Conservation (phyloP, 192 early-diverging fungal genomes). For the Gryganskiella cystojenkinii region DNA sequence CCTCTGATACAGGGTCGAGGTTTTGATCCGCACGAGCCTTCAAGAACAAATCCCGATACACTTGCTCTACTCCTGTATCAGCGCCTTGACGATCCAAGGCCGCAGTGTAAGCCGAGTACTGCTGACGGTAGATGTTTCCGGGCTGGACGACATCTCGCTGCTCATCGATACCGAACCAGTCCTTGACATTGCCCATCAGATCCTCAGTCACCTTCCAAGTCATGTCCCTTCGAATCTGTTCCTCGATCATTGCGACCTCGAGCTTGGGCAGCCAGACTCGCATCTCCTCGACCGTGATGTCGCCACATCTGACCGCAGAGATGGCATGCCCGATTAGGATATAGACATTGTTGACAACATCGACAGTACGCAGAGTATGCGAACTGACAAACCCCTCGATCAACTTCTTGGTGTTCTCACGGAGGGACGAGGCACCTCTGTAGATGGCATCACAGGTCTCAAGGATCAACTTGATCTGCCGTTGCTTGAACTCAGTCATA, state of each 20-base stretch:
- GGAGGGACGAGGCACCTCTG: slow-evolving; percentile 28
- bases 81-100: background rate
- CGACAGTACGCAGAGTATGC: slow-evolving; percentile 50
- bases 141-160: slow-evolving; percentile 27
- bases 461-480: slow-evolving; percentile 52
- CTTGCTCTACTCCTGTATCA: background rate
- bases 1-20: too few species aligned
- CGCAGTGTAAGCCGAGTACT: slow-evolving; percentile 35
- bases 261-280: slow-evolving; percentile 17
- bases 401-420: slow-evolving; percentile 46
- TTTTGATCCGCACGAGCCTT: slow-evolving; percentile 6
- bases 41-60: slow-evolving; percentile 16
- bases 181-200: slow-evolving; percentile 29
- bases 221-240: slow-evolving; percentile 53
- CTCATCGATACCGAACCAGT: slow-evolving; percentile 33
- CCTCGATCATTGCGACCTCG: slow-evolving; percentile 43
- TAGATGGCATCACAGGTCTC: slow-evolving; percentile 60
- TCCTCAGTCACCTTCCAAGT: slow-evolving; percentile 20
- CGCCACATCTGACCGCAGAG: slow-evolving; percentile 51
- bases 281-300: slow-evolving; percentile 33
- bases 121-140: slow-evolving; percentile 16
- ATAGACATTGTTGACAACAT: slow-evolving; percentile 52
- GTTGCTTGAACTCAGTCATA: slow-evolving; percentile 49
- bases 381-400: slow-evolving; percentile 39
- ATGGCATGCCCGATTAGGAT: slow-evolving; percentile 55